Percentiles rank a stretch among this genome's conserved stretches.
phyloP scores from a whole-genome alignment of 257 asterid species.

The Salvia hispanica region DNA sequence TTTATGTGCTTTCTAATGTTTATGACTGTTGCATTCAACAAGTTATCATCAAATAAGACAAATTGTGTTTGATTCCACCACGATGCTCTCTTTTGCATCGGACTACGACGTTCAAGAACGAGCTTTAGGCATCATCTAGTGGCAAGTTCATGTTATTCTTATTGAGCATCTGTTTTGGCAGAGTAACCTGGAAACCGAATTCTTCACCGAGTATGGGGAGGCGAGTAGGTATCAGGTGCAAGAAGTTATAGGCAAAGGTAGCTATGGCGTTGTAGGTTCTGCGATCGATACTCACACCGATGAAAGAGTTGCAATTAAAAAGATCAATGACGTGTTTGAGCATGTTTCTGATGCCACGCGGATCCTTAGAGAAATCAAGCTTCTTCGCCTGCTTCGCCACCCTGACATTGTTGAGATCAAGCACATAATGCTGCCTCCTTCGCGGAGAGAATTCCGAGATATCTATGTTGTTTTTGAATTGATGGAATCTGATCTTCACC shows the following conservation, averaged over 20 bases:
- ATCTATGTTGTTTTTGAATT: slow-evolving; percentile 88
- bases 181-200: slow-evolving; percentile 70
- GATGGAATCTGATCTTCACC: slow-evolving; percentile 99
- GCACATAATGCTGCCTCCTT: slow-evolving; percentile 97
- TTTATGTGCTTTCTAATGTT: background rate
- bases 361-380: slow-evolving; percentile 93
- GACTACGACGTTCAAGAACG: background rate
- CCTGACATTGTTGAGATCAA: slow-evolving; percentile 94
- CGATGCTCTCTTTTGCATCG: background rate
- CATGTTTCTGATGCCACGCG: slow-evolving; percentile 97
- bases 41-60: background rate
- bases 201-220: slow-evolving; percentile 96
- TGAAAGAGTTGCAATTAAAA: slow-evolving; percentile 90
- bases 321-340: slow-evolving; percentile 93
- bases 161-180: slow-evolving; percentile 40
- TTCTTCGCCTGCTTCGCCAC: slow-evolving; percentile 85
- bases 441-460: slow-evolving; percentile 89
- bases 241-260: slow-evolving; percentile 97
- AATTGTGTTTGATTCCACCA: background rate
- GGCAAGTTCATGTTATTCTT: slow-evolving; percentile 16
- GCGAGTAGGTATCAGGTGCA: slow-evolving; percentile 91
- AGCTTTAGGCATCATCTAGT: slow-evolving; percentile 17
- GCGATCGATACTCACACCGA: slow-evolving; percentile 87
- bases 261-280: slow-evolving; percentile 94
- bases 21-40: background rate